Percentiles rank a stretch among this genome's conserved stretches.
These are phyloP conservation scores for Fusarium pseudonygamai DNA, from an alignment of 2,329 filamentous ascomycete genomes.

Conservation along the genomic window DNA sequence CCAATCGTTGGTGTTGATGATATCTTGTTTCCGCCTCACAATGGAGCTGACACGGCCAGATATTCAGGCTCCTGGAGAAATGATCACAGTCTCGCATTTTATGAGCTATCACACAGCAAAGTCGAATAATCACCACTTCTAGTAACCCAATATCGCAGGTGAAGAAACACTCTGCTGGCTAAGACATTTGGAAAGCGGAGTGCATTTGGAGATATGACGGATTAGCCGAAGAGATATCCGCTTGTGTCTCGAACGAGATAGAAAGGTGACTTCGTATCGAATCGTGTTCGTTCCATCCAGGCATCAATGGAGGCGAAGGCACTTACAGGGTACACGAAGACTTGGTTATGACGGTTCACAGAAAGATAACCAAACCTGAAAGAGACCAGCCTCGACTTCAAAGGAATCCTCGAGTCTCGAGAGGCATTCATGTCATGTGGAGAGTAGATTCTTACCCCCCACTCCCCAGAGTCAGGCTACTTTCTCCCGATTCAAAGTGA, in stretches of 20 bases:
- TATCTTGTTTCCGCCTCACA: conserved; percentile 11
- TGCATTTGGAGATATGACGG: background rate
- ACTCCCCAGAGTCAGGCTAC: background rate
- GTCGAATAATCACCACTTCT: conserved; percentile 1
- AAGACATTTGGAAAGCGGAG: background rate
- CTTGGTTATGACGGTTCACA: conserved; percentile 2
- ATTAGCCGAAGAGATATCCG: background rate
- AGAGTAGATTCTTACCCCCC: background rate
- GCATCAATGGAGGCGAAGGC: background rate
- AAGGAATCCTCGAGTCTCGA: background rate
- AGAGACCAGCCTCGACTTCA: background rate
- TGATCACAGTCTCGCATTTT: background rate
- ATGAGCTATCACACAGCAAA: conserved; percentile 15
- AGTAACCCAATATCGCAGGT: background rate
- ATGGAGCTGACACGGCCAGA: conserved; percentile 30
- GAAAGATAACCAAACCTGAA: background rate
- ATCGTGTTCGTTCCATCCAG: background rate
- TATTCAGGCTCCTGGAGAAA: background rate
- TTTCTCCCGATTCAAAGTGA: background rate
- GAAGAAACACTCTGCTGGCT: background rate
- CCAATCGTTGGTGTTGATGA: conserved; percentile 22
- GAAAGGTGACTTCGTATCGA: conserved; percentile 8
- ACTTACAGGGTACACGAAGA: background rate
- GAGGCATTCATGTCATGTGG: background rate
- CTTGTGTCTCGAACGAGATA: conserved; percentile 2